Evolutionary conservation across 1,284 basidiomycete genomes (phyloP).

Genomic region (Rhodotorula sp.): DNA sequence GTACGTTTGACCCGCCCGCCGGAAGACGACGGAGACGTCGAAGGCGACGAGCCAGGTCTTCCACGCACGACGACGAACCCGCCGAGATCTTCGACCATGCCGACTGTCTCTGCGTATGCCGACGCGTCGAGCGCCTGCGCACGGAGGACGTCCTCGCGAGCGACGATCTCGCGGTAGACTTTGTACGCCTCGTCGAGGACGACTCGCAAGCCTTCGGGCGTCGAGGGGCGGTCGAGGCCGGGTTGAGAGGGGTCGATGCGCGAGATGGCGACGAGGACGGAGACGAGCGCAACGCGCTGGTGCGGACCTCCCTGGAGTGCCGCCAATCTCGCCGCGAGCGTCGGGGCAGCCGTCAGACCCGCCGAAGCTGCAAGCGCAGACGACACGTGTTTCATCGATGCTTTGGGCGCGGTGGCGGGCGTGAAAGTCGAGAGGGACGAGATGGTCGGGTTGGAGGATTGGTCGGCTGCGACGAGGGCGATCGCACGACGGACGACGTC

Average conservation of each 20-base stretch:
- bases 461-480: slow-evolving; percentile 34
- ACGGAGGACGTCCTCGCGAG: not conserved
- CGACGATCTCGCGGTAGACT: slow-evolving; percentile 22
- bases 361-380: slow-evolving; percentile 45
- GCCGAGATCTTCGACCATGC: slow-evolving; percentile 27
- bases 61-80: slow-evolving; percentile 20
- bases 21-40: slow-evolving; percentile 7
- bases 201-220: not conserved
- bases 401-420: slow-evolving; percentile 43
- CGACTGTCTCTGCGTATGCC: slow-evolving; percentile 14
- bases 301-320: slow-evolving; percentile 18
- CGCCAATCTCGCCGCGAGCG: slow-evolving; percentile 17
- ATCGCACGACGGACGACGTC: slow-evolving; percentile 49
- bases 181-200: slow-evolving; percentile 18
- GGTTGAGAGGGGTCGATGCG: not conserved
- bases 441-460: not conserved
- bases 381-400: slow-evolving; percentile 46
- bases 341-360: slow-evolving; percentile 14
- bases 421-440: not conserved
- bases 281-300: slow-evolving; percentile 29
- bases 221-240: slow-evolving; percentile 7
- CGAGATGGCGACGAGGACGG: slow-evolving; percentile 25
- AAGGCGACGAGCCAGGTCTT: not conserved
- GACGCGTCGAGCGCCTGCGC: slow-evolving; percentile 2
- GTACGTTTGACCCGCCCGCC: not conserved